phyloP scores from a whole-genome alignment of 2,329 filamentous ascomycete species.

The Sarocladium kiliense region DNA sequence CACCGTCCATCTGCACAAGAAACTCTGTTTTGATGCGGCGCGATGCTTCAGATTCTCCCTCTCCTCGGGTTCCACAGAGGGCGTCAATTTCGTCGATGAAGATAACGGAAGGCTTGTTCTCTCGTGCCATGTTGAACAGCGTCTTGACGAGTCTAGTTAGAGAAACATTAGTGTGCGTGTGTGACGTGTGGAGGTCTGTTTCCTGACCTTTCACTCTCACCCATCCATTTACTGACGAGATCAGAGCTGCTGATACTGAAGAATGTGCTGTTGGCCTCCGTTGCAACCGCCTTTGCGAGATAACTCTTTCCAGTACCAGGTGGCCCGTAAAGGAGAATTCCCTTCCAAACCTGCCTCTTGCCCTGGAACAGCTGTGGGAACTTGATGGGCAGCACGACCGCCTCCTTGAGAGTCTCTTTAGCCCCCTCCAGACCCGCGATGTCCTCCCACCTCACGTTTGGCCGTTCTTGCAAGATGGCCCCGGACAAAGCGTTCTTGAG shows the following conservation, averaged over 20 bases:
- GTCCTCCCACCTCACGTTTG: slow-evolving; percentile 97
- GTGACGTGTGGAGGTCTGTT: neutral
- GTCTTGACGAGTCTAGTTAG: slow-evolving; percentile 78
- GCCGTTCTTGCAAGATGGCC: slow-evolving; percentile 90
- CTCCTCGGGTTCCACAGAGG: slow-evolving; percentile 83
- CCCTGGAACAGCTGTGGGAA: slow-evolving; percentile 95
- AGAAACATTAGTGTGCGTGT: slow-evolving; percentile 15
- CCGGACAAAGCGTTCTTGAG: slow-evolving; percentile 84
- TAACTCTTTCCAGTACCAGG: slow-evolving; percentile 98
- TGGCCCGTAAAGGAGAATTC: slow-evolving; percentile 91
- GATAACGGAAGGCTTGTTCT: slow-evolving; percentile 97
- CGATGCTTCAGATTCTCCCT: slow-evolving; percentile 96
- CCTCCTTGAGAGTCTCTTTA: slow-evolving; percentile 96
- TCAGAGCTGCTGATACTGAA: slow-evolving; percentile 98
- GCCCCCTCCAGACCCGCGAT: slow-evolving; percentile 90
- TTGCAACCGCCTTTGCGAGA: slow-evolving; percentile 93
- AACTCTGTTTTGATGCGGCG: slow-evolving; percentile 98
- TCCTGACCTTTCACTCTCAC: slow-evolving; percentile 86
- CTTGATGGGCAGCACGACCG: slow-evolving; percentile 95
- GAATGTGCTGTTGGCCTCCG: slow-evolving; percentile 97
- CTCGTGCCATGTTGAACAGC: slow-evolving; percentile 94
- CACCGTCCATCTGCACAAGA: slow-evolving; percentile 98
- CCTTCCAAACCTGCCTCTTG: slow-evolving; percentile 97
- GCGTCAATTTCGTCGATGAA: slow-evolving; percentile 99
- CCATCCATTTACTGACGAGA: slow-evolving; percentile 99